Conservation (phyloP, 768 basidiomycete genomes). For the Pleurotus pulmonarius region DNA sequence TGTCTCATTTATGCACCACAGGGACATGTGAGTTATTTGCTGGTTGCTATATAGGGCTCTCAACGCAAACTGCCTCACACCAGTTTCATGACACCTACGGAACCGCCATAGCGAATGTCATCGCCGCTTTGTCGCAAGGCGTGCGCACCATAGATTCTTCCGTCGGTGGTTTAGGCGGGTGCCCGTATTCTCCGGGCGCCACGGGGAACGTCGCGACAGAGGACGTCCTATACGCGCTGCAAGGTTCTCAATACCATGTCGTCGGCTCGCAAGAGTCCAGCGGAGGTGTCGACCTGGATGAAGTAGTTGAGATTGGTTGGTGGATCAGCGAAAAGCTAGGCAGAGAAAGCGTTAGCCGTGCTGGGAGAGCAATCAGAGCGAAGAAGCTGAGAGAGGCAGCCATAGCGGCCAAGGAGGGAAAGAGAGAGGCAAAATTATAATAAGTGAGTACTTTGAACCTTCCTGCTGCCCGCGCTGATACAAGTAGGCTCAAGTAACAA, state of each 20-base stretch:
- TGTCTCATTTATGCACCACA: constrained; percentile 15
- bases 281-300: constrained; percentile 51
- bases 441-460: background rate
- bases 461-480: no score
- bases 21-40: constrained; percentile 48
- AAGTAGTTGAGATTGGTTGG: constrained; percentile 70
- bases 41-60: background rate
- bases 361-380: constrained; percentile 67
- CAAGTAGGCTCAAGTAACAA: no score
- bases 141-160: constrained; percentile 80
- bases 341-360: constrained; percentile 69
- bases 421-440: constrained; percentile 16
- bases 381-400: constrained; percentile 31
- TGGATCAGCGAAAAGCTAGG: constrained; percentile 77
- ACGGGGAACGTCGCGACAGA: constrained; percentile 96
- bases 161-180: constrained; percentile 89
- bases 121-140: constrained; percentile 68
- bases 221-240: constrained; percentile 82
- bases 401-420: background rate
- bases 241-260: constrained; percentile 55
- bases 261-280: constrained; percentile 30
- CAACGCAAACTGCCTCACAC: background rate
- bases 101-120: constrained; percentile 73
- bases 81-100: constrained; percentile 93
- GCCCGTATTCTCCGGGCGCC: constrained; percentile 94